phyloP scores from a whole-genome alignment of 202 grass and related monocot species.

The Eragrostis tef region DNA sequence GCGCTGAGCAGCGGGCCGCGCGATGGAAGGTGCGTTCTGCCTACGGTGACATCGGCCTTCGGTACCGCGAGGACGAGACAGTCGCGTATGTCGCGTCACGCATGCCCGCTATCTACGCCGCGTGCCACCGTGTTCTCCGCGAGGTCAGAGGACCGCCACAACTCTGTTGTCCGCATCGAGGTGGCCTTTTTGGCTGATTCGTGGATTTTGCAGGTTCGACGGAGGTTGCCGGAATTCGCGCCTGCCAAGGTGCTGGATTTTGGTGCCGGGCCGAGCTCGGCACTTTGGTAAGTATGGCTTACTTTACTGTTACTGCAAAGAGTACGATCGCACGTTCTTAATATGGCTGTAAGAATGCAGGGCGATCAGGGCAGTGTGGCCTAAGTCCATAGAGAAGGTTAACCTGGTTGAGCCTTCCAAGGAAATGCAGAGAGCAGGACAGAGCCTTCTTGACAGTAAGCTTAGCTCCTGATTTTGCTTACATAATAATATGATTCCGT shows the following conservation, averaged over 20 bases:
- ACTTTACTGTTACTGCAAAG: background rate
- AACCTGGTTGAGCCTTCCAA: conserved; percentile 96
- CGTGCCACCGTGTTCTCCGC: conserved; percentile 82
- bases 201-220: conserved; percentile 62
- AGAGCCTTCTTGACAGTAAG: conserved; percentile 88
- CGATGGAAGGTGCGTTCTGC: conserved; percentile 86
- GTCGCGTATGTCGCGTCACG: conserved; percentile 78
- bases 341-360: conserved; percentile 47
- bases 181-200: background rate
- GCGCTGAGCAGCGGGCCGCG: conserved; percentile 57
- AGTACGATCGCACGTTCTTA: background rate
- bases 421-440: conserved; percentile 94
- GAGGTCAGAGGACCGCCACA: conserved; percentile 53
- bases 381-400: conserved; percentile 77
- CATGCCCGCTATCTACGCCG: conserved; percentile 87
- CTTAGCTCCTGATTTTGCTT: conserved; percentile 10
- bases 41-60: conserved; percentile 81
- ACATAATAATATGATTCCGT: background rate
- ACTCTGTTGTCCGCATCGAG: background rate
- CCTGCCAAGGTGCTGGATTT: conserved; percentile 89
- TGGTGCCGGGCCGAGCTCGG: conserved; percentile 86
- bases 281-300: conserved; percentile 68
- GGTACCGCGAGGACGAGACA: conserved; percentile 72
- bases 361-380: conserved; percentile 95
- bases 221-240: conserved; percentile 67